Evolutionary conservation across 768 basidiomycete genomes (phyloP), one percentile per base, ranked within the genome.

Genomic region (Infundibulicybe gibba): DNA sequence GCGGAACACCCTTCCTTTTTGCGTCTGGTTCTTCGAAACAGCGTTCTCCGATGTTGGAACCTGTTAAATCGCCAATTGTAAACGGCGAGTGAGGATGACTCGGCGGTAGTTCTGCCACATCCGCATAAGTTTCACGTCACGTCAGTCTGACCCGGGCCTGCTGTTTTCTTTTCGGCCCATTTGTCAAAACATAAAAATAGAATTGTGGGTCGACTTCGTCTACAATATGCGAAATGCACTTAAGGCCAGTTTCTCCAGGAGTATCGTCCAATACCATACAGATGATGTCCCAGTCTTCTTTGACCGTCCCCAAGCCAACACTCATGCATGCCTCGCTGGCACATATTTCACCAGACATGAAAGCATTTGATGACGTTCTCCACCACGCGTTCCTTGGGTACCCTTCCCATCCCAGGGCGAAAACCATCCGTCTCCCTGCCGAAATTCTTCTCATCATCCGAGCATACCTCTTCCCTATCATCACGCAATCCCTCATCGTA

Each of bases 401-500:
- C 16, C 48, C 43, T 39, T 31, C 54, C 14, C 30, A 48, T 40
- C 43, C 41, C 17, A 49, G 48, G n/a, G 41, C 47, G 19, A 54
- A 45, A 44, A 34, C 48, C 34, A 44, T 50, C 0, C 45, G 54
- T 14, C 60, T 83, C 16, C 81, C 81, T 13, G 53, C 70, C 16
- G 81, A 83, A 50, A 51, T 82, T n/a, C 68, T 81, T 37, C 66
- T 79, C 32, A 53, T 72, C 54, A 73, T 83, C 49, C 77, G 81
- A 39, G 61, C 62, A 14, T 65, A 73, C 39, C 68, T 83, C 32
- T 63, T 76, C 47, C 66, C 71, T 5, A 45, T 61, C 17, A 60
- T 80, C 51, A 72, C 75, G 14, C 55, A 57, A 19, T 59, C 70
- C 19, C 69, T 76, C 49, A 62, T 76, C 49, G 54, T 55, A 39